Conservation (phyloP, 1,284 basidiomycete genomes). For the Tylopilus orsonianus region DNA sequence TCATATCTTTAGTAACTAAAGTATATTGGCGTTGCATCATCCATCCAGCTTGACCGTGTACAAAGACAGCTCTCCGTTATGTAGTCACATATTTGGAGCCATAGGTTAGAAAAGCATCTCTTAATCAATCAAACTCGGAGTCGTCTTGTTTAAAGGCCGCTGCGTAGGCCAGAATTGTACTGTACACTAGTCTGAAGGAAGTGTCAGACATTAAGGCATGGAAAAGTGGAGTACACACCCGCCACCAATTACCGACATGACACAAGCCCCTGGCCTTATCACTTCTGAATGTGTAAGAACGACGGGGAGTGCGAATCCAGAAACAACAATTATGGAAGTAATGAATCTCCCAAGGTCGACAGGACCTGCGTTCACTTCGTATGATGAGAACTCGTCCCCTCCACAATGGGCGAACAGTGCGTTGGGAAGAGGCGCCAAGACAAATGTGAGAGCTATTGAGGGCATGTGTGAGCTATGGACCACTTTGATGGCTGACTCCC, state of each 20-base stretch:
- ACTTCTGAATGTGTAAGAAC: slow-evolving; percentile 91
- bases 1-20: background rate
- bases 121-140: slow-evolving; percentile 64
- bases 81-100: slow-evolving; percentile 18
- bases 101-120: background rate
- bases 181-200: slow-evolving; percentile 78
- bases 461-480: slow-evolving; percentile 4
- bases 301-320: slow-evolving; percentile 91
- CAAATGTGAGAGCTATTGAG: slow-evolving; percentile 83
- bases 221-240: slow-evolving; percentile 44
- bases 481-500: background rate
- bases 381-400: slow-evolving; percentile 80
- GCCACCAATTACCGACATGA: slow-evolving; percentile 94
- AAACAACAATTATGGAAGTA: slow-evolving; percentile 86
- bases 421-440: slow-evolving; percentile 94
- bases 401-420: slow-evolving; percentile 85
- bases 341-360: slow-evolving; percentile 89
- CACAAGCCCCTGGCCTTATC: slow-evolving; percentile 82
- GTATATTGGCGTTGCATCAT: background rate
- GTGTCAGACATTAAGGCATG: background rate
- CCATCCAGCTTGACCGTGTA: slow-evolving; percentile 2
- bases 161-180: slow-evolving; percentile 86
- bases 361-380: slow-evolving; percentile 60
- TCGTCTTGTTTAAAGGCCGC: slow-evolving; percentile 80
- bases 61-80: slow-evolving; percentile 11